Conservation (phyloP, 75 land plant genomes). For the Selaginella moellendorffii region DNA sequence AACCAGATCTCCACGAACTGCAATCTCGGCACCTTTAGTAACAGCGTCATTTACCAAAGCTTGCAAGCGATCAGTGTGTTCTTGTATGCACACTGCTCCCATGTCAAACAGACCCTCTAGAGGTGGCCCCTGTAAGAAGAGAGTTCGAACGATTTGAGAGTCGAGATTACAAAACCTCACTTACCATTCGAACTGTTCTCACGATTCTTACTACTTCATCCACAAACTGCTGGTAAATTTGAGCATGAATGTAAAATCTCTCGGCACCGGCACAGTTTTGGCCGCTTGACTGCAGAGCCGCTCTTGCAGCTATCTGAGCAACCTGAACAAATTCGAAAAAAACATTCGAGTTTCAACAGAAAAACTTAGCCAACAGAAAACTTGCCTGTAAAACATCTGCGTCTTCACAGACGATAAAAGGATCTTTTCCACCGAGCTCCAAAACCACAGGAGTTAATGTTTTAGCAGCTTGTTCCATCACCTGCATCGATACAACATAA, state of each 20-base stretch:
- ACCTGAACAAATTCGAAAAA: slow-evolving; percentile 29
- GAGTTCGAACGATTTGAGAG: background rate
- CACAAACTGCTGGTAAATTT: slow-evolving; percentile 54
- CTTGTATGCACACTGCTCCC: slow-evolving; percentile 84
- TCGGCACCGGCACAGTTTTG: slow-evolving; percentile 97
- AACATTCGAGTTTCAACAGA: background rate
- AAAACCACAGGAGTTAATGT: slow-evolving; percentile 73
- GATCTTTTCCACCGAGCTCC: slow-evolving; percentile 95
- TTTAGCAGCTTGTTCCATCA: slow-evolving; percentile 67
- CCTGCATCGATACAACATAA: slow-evolving; percentile 34
- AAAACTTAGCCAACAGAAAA: background rate
- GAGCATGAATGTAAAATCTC: slow-evolving; percentile 73
- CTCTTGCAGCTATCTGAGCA: slow-evolving; percentile 74
- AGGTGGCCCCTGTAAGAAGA: slow-evolving; percentile 57
- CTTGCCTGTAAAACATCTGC: slow-evolving; percentile 57
- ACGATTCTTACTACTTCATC: slow-evolving; percentile 50
- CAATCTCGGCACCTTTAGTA: slow-evolving; percentile 72
- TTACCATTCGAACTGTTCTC: slow-evolving; percentile 70
- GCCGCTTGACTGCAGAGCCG: slow-evolving; percentile 78
- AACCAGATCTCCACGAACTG: slow-evolving; percentile 48
- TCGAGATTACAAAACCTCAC: slow-evolving; percentile 19
- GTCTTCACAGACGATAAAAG: slow-evolving; percentile 93
- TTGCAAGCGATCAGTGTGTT: slow-evolving; percentile 71
- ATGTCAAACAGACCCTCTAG: slow-evolving; percentile 67
- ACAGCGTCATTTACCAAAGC: slow-evolving; percentile 76